Evolutionary conservation across 495 filamentous ascomycete species (phyloP), one percentile per base, ranked within the genome.

Genomic region (Aspergillus wentii): DNA sequence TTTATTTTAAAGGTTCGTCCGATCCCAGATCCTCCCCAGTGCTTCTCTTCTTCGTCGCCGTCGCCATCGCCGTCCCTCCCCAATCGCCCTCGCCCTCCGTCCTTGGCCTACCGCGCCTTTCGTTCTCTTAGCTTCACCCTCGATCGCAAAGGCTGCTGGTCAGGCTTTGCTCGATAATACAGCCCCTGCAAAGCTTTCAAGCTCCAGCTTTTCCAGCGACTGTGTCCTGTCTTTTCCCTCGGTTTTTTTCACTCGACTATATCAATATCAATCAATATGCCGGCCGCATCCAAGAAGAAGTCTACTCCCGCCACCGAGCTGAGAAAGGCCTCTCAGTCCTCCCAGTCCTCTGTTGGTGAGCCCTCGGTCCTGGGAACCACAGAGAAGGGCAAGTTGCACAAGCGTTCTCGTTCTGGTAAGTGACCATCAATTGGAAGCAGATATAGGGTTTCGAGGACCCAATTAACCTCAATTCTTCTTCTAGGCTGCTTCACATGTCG

Each of bases 401-500:
- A 88, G 54, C 77, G 91, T 49, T 96, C 91, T 49, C 82, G 91
- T 56, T 92, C 88, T 76, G 91, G 91, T 94, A 70, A 44, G 82
- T 73, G 11, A 15, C 22, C 18, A 13, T 32, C 11, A 4, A 17
- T 21, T 22, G 29, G 22, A 10, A 17, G 7, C 3, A n/a, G n/a
- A n/a, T n/a, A n/a, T n/a, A n/a, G n/a, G n/a, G n/a, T n/a, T n/a
- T n/a, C n/a, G n/a, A n/a, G n/a, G n/a, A n/a, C n/a, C n/a, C n/a
- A n/a, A n/a, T n/a, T 59, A 20, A 25, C 29, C 18, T 26, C n/a
- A n/a, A n/a, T n/a, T n/a, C n/a, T n/a, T n/a, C 45, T 33, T 41
- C 20, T 61, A 97, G 92, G 92, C 33, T 98, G 92, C 76, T 98
- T 91, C 64, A 97, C 91, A 38, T 98, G 92, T 71, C 83, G 92